Evolutionary conservation across 768 basidiomycete genomes (phyloP), one percentile per base, ranked within the genome.

Genomic region (Amanita polypyramis): DNA sequence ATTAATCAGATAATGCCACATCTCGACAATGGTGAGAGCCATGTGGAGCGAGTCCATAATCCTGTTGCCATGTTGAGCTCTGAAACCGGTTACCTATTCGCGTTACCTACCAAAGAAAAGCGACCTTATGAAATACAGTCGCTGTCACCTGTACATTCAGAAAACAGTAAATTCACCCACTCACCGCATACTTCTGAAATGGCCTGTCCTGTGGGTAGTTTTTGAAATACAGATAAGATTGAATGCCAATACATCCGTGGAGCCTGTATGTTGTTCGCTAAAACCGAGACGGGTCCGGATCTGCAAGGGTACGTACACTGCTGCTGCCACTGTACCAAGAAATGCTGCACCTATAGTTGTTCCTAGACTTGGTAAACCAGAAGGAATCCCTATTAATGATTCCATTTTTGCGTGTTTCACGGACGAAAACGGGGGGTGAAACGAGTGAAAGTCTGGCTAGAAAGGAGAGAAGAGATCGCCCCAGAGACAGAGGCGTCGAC

Each of bases 271-370:
- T 3, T 10, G 7, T 12, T 19, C 4, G 4, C 11, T 34, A 3
- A 34, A 11, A 34, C 3, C 2, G 33, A 34, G 10, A 34, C n/a
- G 11, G 3, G 3, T 34, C 4, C 10, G n/a, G 35, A 36, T 15
- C 12, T 2, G 5, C 17, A 12, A 39, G 10, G 7, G 25, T 6
- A 32, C 43, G n/a, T 51, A 51, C 50, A 51, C 37, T 29, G 44
- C 45, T 5, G 50, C 50, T 29, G 25, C 45, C 11, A 51, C 32
- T 10, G 45, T 23, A 23, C 51, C 51, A 11, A 52, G 46, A 36
- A 42, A 45, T 14, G 41, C 46, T 4, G 46, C 51, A 11, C 51
- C 51, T 14, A 52, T 46, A 4, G 51, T 52, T 17, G 46, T 35
- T 17, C 11, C 46, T 21, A 52, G 21, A 5, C 43, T 34, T n/a